Percentiles rank a stretch among this genome's conserved stretches.
Conservation (phyloP, 768 basidiomycete species). For the Leccinum uliginosum region DNA sequence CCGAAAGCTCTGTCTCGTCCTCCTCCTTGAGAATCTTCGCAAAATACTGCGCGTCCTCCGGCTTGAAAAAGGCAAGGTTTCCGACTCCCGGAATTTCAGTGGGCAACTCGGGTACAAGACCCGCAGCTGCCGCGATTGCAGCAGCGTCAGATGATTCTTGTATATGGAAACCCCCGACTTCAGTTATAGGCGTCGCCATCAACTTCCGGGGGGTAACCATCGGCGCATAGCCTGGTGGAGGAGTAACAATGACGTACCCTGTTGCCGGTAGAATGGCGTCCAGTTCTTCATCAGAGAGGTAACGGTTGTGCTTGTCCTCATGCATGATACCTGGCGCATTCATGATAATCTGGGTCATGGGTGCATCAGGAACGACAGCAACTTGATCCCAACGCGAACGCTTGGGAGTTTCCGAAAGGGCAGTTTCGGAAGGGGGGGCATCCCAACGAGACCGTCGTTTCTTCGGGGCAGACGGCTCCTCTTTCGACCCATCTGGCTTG, state of each 20-base stretch:
- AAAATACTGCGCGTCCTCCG: conserved; percentile 97
- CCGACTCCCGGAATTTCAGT: conserved; percentile 99
- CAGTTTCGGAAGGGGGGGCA: conserved; percentile 75
- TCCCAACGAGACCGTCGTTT: conserved; percentile 97
- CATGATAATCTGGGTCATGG: conserved; percentile 82
- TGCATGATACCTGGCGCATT: conserved; percentile 79
- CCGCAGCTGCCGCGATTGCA: conserved; percentile 83
- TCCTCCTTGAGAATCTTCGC: conserved; percentile 94
- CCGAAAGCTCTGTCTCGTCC: conserved; percentile 86
- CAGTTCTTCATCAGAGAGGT: conserved; percentile 92
- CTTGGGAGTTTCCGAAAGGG: conserved; percentile 64
- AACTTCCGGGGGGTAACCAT: conserved; percentile 61
- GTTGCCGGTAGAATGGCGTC: conserved; percentile 81
- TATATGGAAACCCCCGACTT: conserved; percentile 89
- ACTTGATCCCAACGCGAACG: conserved; percentile 98
- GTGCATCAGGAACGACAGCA: conserved; percentile 64
- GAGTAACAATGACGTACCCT: conserved; percentile 89
- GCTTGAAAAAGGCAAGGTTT: conserved; percentile 95
- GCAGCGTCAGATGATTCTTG: conserved; percentile 93
- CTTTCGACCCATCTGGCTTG: conserved; percentile 61
- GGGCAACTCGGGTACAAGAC: conserved; percentile 87
- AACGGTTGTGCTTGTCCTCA: conserved; percentile 95
- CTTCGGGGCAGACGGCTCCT: conserved; percentile 75
- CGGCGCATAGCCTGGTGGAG: conserved; percentile 91
- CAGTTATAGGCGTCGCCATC: conserved; percentile 50